Base-by-base conservation (phyloP, 495 filamentous ascomycete genomes). In the Aspergillus funiculosus region DNA sequence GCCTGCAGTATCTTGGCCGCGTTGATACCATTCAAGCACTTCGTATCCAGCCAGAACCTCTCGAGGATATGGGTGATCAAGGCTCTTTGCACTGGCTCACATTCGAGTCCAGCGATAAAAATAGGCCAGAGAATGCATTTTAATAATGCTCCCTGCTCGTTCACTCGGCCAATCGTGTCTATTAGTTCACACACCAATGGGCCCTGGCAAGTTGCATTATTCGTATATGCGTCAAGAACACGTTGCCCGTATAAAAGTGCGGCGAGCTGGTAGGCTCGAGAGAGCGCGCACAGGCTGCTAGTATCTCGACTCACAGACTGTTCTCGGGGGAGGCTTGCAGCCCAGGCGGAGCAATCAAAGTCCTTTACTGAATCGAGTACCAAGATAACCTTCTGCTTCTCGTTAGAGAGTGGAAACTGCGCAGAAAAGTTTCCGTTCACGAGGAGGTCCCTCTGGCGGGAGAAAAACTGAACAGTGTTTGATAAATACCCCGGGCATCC, bases 81-180 rank as follows among this genome's bases (percentile, higher is more conserved):
- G 6, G 57, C 45, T 27, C 61, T 35, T 30, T 68, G 58, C 5
- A 53, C 50, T 39, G 30, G 30, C 13, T 49, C 52, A 44, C 62
- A 68, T 37, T 80, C 76, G 3, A 79, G 58, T 1, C 76, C 77
- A 0, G 72, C 73, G 27, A 81, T 60, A 32, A 79, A 78, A 1
- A 78, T 74, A 0, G 78, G 75, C 78, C 77, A 81, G 0, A 77
- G 63, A 0, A 74, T 71, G 13, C 71, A 79, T 39, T 81, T 82
- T 53, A 79, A 71, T 11, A 75, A 49, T 3, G 68, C 60, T 4
- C 76, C 59, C 13, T 67, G 55, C n/a, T 68, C n/a, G n/a, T n/a
- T 63, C 22, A 82, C 54, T 13, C 51, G 58, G 8, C 65, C 59
- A 17, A 80, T 61, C 32, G 73, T 50, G 0, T 58, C 45, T 0